A percentile compares a stretch with the other conserved stretches of the same genome.
These are phyloP conservation scores for Fomitopsis schrenkii DNA, from an alignment of 1,284 basidiomycete species.

Conservation along the genomic window DNA sequence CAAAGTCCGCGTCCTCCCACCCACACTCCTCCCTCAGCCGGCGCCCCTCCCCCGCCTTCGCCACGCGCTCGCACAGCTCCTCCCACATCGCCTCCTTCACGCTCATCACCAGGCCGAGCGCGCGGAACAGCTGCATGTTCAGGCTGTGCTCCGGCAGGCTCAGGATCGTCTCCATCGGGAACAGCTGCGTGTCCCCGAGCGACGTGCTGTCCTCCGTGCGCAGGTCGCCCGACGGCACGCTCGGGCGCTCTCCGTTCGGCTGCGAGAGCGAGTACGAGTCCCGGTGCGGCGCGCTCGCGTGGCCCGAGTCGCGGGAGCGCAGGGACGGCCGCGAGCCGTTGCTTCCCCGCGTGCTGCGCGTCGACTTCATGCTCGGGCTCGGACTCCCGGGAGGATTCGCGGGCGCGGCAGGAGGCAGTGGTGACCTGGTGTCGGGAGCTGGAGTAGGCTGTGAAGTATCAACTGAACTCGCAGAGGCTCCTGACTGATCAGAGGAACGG, in stretches of 20 bases:
- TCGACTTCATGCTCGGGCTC: not conserved
- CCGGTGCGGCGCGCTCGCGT: not conserved
- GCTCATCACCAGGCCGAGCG: slow-evolving; percentile 60
- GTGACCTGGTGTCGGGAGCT: not conserved
- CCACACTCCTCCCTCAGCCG: slow-evolving; percentile 48
- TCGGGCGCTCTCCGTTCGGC: not conserved
- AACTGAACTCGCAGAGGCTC: not conserved
- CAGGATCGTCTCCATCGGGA: slow-evolving; percentile 42
- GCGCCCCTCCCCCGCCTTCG: slow-evolving; percentile 39
- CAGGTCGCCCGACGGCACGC: slow-evolving; percentile 3
- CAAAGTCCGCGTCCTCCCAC: slow-evolving; percentile 63
- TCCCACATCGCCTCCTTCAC: slow-evolving; percentile 81
- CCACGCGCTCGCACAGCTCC: slow-evolving; percentile 58
- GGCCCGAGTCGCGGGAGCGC: not conserved
- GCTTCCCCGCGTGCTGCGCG: not conserved
- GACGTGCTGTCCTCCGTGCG: slow-evolving; percentile 1
- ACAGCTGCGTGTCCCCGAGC: slow-evolving; percentile 20
- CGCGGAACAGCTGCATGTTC: slow-evolving; percentile 67
- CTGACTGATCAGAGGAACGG: too few relatives aligned
- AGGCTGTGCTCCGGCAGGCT: slow-evolving; percentile 54
- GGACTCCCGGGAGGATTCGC: not conserved
- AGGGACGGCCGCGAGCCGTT: not conserved
- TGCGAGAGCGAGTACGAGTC: not conserved
- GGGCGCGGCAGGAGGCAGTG: not conserved
- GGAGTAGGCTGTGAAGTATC: not conserved